Evolutionary conservation across 169 alveolate species (phyloP).

Genomic region (Plasmodium cynomolgi): DNA sequence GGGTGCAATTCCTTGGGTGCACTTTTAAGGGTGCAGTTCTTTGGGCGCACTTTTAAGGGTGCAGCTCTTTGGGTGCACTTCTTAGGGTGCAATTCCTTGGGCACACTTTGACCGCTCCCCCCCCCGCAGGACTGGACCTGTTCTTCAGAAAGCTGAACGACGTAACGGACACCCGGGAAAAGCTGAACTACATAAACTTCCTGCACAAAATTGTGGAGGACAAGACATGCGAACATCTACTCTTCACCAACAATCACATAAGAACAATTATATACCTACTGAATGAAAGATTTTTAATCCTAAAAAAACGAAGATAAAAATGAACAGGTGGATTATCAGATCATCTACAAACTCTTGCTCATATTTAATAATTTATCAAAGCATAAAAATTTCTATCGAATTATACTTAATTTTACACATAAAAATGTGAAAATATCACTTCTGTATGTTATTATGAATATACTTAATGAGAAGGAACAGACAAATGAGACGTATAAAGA

Average conservation of each 20-base stretch:
- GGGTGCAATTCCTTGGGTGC: background rate
- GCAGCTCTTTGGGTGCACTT: background rate
- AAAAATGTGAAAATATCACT: conserved; percentile 68
- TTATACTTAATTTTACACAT: conserved; percentile 59
- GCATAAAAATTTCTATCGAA: conserved; percentile 45
- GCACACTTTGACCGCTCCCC: background rate
- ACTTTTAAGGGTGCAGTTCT: background rate
- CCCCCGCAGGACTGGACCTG: conserved; percentile 53
- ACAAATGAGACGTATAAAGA: conserved; percentile 59
- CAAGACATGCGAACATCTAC: conserved; percentile 44
- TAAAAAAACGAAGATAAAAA: conserved; percentile 54
- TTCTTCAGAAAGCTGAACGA: conserved; percentile 64
- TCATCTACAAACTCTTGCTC: conserved; percentile 58
- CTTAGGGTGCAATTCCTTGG: too few species aligned
- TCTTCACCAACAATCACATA: conserved; percentile 56
- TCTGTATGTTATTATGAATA: conserved; percentile 71
- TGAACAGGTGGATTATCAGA: conserved; percentile 46
- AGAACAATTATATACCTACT: conserved; percentile 70
- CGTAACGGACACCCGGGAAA: conserved; percentile 34
- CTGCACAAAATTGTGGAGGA: conserved; percentile 53
- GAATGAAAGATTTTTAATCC: conserved; percentile 29
- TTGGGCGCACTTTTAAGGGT: background rate
- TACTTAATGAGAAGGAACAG: conserved; percentile 36
- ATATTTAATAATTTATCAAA: conserved; percentile 64
- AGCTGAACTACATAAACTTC: conserved; percentile 50